Evolutionary conservation across 257 asterid genomes (phyloP), one percentile per base, ranked within the genome.

Genomic region (Galeopsis tetrahit): DNA sequence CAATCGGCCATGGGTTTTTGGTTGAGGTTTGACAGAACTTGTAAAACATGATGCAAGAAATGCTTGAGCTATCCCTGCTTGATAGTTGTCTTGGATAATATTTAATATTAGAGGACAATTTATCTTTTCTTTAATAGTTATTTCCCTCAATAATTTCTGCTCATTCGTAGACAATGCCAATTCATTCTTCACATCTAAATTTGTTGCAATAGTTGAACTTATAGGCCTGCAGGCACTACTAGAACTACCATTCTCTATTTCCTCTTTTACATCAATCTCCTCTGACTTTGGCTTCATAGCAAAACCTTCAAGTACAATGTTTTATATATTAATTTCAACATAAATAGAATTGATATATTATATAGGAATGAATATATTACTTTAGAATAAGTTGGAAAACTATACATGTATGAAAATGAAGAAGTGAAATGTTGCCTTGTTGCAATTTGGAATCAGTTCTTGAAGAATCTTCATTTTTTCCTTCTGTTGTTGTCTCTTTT

Each of bases 361-460:
- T n/a, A n/a, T n/a, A n/a, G n/a, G 28, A 61, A 6, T 35, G 32
- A 13, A 73, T 35, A n/a, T n/a, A 5, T 42, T 31, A 17, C 17
- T 64, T 36, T 21, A 46, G 17, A 39, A 13, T 32, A n/a, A 35
- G 4, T 33, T 4, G 40, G 63, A 35, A 46, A 34, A 39, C n/a
- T 10, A 55, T 28, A 32, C 4, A n/a, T n/a, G n/a, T n/a, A n/a
- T 46, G 8, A 1, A n/a, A 21, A 28, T 43, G 0, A 15, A 33
- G 36, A 35, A 56, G 2, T 4, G 9, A 15, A 52, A 42, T 6
- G 6, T 4, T 49, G 78, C 85, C 78, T 53, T 72, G 2, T 53
- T 73, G 43, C 85, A 78, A 17, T 80, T 75, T 62, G 87, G 87
- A 38, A 83, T 66, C 28, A 83, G 71, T 43, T 83, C 82, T 43